Evolutionary conservation across 148 eudicot species (phyloP).

Genomic region (Diospyros lotus): DNA sequence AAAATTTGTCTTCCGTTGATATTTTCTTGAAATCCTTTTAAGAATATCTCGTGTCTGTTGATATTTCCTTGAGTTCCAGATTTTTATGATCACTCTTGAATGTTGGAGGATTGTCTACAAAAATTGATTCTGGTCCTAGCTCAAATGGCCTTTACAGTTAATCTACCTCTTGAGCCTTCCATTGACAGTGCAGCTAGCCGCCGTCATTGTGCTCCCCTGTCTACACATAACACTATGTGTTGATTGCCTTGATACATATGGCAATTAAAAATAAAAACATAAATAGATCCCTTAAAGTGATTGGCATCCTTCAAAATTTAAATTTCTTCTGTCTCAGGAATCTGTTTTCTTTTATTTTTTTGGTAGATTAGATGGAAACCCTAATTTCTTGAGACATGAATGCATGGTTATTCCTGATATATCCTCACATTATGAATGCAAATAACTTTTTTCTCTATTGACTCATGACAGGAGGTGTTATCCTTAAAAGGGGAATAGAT

Average conservation of each 20-base stretch:
- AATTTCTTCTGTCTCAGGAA: too few species aligned
- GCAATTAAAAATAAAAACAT: too few species aligned
- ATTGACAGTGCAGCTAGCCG: neutral
- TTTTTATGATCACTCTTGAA: neutral
- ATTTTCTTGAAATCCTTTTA: neutral
- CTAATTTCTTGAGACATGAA: neutral
- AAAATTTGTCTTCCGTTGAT: neutral
- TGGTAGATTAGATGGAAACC: neutral
- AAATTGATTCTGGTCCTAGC: neutral
- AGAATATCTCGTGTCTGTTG: neutral
- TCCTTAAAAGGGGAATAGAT: neutral
- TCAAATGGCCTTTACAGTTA: neutral
- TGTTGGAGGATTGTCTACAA: neutral
- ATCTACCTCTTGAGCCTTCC: neutral
- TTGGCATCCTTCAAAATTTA: too few species aligned
- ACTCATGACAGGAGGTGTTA: neutral
- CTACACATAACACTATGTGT: neutral
- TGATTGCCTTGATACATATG: neutral
- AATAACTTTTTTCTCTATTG: neutral
- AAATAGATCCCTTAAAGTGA: too few species aligned
- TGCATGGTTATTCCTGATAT: neutral
- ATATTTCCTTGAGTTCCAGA: neutral
- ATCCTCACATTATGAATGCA: neutral
- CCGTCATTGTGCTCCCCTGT: too few species aligned
- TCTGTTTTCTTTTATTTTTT: neutral